These are phyloP conservation scores for Dactylellina leptospora DNA, from an alignment of 2,329 filamentous ascomycete species.

Conservation along the genomic window DNA sequence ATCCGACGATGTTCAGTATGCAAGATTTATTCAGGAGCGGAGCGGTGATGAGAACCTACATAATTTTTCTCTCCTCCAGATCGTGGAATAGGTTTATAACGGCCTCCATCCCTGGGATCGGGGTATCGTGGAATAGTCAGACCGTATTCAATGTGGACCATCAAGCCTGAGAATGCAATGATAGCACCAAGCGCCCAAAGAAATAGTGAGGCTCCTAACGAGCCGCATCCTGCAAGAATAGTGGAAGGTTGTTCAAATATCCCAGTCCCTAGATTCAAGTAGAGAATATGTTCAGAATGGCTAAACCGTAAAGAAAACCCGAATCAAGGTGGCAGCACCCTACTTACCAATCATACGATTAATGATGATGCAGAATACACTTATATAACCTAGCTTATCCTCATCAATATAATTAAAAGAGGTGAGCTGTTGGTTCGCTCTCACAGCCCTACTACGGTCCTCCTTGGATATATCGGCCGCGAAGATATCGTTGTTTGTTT, in stretches of 20 bases:
- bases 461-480: neutral
- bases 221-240: constrained; percentile 62
- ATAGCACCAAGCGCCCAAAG: constrained; percentile 65
- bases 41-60: constrained; percentile 50
- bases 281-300: neutral
- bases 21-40: neutral
- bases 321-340: neutral
- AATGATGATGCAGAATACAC: constrained; percentile 52
- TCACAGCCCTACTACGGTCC: constrained; percentile 16
- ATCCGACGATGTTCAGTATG: too few species aligned
- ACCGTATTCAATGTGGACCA: constrained; percentile 63
- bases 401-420: constrained; percentile 6
- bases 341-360: constrained; percentile 55
- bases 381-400: constrained; percentile 52
- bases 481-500: neutral
- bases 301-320: too few species aligned
- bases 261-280: constrained; percentile 60
- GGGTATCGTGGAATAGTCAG: constrained; percentile 63
- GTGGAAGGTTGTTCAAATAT: constrained; percentile 65
- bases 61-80: constrained; percentile 65
- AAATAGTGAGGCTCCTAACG: constrained; percentile 63
- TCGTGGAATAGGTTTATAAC: constrained; percentile 62
- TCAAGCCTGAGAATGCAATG: constrained; percentile 61
- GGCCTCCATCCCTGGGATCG: constrained; percentile 58
- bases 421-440: neutral